A percentile compares a stretch with the other conserved stretches of the same genome.
These are phyloP conservation scores for Kodamaea neixiangensis DNA, from an alignment of 805 yeast genomes.

Conservation along the genomic window DNA sequence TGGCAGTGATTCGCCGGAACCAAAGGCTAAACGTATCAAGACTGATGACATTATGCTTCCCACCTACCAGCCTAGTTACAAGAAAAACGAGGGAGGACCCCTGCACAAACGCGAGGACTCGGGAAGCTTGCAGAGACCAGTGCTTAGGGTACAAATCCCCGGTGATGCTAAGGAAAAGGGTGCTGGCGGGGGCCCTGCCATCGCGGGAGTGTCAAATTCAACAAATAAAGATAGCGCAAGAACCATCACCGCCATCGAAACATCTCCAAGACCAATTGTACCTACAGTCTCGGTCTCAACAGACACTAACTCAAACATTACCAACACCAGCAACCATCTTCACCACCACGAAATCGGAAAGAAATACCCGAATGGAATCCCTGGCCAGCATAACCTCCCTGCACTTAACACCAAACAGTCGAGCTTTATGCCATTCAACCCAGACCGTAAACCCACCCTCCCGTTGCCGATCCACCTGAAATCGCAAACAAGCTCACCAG, in stretches of 20 bases:
- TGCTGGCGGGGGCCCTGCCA: not conserved
- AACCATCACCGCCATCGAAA: constrained; percentile 47
- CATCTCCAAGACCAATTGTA: constrained; percentile 11
- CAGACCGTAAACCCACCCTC: constrained; percentile 35
- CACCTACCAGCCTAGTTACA: constrained; percentile 16
- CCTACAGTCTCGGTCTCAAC: not conserved
- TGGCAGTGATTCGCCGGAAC: constrained; percentile 36
- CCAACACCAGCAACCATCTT: not conserved
- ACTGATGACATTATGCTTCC: constrained; percentile 13
- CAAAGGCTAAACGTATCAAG: constrained; percentile 37
- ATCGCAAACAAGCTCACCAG: constrained; percentile 44
- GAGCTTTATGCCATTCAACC: constrained; percentile 23
- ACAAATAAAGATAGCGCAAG: constrained; percentile 36
- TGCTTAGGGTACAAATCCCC: constrained; percentile 68
- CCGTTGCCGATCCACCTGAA: constrained; percentile 38
- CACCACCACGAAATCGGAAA: not conserved
- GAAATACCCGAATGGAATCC: constrained; percentile 6
- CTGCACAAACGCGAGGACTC: constrained; percentile 17
- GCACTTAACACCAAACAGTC: constrained; percentile 21
- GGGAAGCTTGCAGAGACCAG: constrained; percentile 46
- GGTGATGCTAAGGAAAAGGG: constrained; percentile 18
- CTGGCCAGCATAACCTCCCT: constrained; percentile 12
- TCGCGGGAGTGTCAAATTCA: not conserved
- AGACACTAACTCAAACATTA: not conserved
- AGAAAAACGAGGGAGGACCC: constrained; percentile 7